Conservation (phyloP, 129 eudicot genomes). For the Logfia minima region DNA sequence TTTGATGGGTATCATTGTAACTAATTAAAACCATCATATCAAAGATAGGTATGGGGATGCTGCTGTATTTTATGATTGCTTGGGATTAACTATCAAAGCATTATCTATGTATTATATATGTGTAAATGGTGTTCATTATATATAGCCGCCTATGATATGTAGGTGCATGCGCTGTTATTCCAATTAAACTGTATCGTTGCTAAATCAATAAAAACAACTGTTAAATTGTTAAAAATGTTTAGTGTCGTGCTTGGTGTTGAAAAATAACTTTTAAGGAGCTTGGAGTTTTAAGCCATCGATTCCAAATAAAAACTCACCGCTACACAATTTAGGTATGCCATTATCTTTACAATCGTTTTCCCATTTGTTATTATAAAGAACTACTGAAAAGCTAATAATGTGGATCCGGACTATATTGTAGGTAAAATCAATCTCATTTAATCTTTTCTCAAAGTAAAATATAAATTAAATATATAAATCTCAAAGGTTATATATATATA, state of each 20-base stretch:
- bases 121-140: constrained; percentile 32
- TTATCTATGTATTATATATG: not conserved
- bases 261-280: not conserved
- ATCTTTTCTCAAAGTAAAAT: too few relatives aligned
- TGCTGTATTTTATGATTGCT: constrained; percentile 33
- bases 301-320: not conserved
- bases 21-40: constrained; percentile 28
- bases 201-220: constrained; percentile 4
- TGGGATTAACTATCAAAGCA: constrained; percentile 26
- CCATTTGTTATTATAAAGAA: too few relatives aligned
- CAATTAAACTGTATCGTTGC: constrained; percentile 17
- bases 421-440: too few relatives aligned
- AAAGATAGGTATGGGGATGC: constrained; percentile 32
- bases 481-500: too few relatives aligned
- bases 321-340: too few relatives aligned
- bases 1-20: constrained; percentile 26
- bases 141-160: constrained; percentile 24
- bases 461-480: too few relatives aligned
- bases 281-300: not conserved
- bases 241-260: constrained; percentile 2
- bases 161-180: constrained; percentile 32
- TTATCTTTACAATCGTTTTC: too few relatives aligned
- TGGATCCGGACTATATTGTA: too few relatives aligned
- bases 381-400: too few relatives aligned
- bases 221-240: constrained; percentile 11